Base-by-base conservation (phyloP, 768 basidiomycete species). In the Termitomyces sp. region DNA sequence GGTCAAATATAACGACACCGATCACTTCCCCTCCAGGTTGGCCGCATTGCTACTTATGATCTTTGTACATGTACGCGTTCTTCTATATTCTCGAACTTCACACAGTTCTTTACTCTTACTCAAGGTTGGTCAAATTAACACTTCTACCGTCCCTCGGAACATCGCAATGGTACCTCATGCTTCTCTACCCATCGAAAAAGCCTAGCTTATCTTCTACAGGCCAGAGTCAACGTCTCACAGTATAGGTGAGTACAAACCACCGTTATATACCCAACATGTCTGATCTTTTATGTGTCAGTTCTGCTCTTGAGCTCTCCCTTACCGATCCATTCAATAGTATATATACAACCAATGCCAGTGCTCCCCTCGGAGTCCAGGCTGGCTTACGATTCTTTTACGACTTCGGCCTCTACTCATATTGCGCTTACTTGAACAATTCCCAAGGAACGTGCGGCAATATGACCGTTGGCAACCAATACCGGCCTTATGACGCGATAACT, bases 81-180 rank as follows among this genome's bases (percentile, higher is more conserved):
- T 38, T 49, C 20, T 35, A 44, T 57, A 53, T 32, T 56, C 36
- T 46, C 55, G 60, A 58, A 61, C 64, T 59, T 69, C 67, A 65
- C 61, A 56, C 63, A 66, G 70, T 20, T 72, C 66, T 67, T 70
- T 69, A 52, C 52, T 45, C 11, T 52, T 12, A 46, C 22, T 33
- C n/a, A 63, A 93, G 91, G 84, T 92, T 60, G 91, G 88, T 62
- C 92, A 93, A 82, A 91, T 88, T 69, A 92, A 86, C 71, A 89
- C 88, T 55, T 86, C 89, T 16, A 79, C 78, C 38, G 85, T 92
- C 36, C 89, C 91, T 60, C 84, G 84, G 60, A 82, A 79, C 59
- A 85, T 93, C 57, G 82, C 85, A 57, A 88, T 93, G 89, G 91
- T 91, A 71, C 75, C 71, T 65, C 55, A 55, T 46, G 32, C 32